Conservation (phyloP, 495 filamentous ascomycete species). For the Penicillium paradoxum region DNA sequence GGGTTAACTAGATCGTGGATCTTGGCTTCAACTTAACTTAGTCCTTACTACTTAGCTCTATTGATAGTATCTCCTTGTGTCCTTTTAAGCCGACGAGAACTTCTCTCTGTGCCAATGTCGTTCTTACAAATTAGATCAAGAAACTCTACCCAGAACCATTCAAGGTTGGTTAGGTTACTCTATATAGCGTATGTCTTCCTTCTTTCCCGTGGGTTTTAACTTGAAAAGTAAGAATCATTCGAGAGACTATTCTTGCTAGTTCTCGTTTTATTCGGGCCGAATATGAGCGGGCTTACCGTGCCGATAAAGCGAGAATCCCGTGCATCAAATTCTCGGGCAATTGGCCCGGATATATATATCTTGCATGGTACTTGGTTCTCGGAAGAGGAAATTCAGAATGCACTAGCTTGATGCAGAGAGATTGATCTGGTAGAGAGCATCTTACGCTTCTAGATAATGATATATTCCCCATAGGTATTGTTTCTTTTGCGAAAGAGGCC, state of each 20-base stretch:
- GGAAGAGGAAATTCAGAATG: slow-evolving; percentile 41
- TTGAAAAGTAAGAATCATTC: slow-evolving; percentile 16
- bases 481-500: neutral
- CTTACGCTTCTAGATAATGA: neutral
- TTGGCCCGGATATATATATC: slow-evolving; percentile 15
- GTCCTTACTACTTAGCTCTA: no score
- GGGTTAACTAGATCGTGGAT: no score
- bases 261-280: neutral
- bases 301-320: slow-evolving; percentile 31
- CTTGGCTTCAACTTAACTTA: no score
- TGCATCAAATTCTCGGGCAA: slow-evolving; percentile 20
- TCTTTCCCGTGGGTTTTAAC: no score
- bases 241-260: slow-evolving; percentile 20
- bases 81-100: neutral
- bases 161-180: slow-evolving; percentile 21
- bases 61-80: no score
- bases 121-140: slow-evolving; percentile 2
- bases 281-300: slow-evolving; percentile 14
- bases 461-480: neutral
- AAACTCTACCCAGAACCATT: slow-evolving; percentile 32
- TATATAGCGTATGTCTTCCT: slow-evolving; percentile 18
- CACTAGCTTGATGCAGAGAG: slow-evolving; percentile 28
- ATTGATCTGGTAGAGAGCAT: slow-evolving; percentile 9
- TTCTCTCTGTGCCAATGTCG: neutral
- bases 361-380: slow-evolving; percentile 26